Conservation (phyloP, 306 rosid species). For the Prunus dulcis region DNA sequence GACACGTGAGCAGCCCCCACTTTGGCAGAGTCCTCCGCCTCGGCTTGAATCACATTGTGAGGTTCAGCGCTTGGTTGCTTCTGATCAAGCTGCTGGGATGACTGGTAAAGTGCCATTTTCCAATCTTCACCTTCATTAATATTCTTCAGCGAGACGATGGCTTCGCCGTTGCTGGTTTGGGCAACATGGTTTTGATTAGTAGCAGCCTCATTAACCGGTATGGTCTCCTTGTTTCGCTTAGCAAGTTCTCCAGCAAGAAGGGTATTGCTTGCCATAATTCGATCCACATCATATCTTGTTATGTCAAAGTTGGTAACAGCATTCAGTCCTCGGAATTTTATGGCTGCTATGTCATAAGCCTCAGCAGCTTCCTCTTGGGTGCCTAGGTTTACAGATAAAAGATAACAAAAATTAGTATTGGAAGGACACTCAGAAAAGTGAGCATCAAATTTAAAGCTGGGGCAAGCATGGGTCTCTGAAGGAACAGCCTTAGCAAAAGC, state of each 20-base stretch:
- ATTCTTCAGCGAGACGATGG: slow-evolving; percentile 33
- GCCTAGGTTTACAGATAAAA: slow-evolving; percentile 39
- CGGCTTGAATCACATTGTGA: slow-evolving; percentile 36
- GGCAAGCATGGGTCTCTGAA: slow-evolving; percentile 14
- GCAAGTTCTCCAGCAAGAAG: slow-evolving; percentile 77
- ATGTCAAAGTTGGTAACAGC: slow-evolving; percentile 89
- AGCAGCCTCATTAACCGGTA: slow-evolving; percentile 29
- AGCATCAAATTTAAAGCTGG: slow-evolving; percentile 15
- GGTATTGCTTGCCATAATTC: slow-evolving; percentile 70
- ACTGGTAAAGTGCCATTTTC: slow-evolving; percentile 52
- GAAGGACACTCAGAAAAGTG: neutral
- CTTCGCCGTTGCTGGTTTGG: slow-evolving; percentile 30
- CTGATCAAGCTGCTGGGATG: slow-evolving; percentile 43
- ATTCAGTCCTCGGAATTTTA: slow-evolving; percentile 74
- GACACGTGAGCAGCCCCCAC: slow-evolving; percentile 51
- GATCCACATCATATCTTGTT: slow-evolving; percentile 79
- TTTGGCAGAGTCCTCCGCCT: slow-evolving; percentile 40
- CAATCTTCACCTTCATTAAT: slow-evolving; percentile 46
- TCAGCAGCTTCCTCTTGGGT: slow-evolving; percentile 98
- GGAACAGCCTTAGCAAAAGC: slow-evolving; percentile 35
- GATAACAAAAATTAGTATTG: neutral
- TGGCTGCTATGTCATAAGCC: slow-evolving; percentile 89
- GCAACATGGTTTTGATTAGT: slow-evolving; percentile 26
- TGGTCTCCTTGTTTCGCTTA: slow-evolving; percentile 44
- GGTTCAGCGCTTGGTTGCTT: slow-evolving; percentile 29